Evolutionary conservation across 768 basidiomycete species (phyloP).

Genomic region (Boletus bicolor): DNA sequence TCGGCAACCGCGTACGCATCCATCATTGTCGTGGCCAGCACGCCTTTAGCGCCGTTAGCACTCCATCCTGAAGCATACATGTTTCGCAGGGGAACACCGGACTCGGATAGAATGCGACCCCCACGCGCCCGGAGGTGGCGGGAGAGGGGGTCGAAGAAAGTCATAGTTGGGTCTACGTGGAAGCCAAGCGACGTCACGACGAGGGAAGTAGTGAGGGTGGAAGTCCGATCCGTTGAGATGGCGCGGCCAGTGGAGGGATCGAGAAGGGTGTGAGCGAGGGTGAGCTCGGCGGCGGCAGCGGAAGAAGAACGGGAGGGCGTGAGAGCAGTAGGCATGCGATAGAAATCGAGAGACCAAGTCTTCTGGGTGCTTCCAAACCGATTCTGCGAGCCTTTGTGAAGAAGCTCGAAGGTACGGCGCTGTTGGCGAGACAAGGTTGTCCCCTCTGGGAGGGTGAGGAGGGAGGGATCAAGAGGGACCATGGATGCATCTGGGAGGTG

Average conservation of each 20-base stretch:
- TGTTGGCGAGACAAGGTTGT: constrained; percentile 57
- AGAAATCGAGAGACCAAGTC: constrained; percentile 83
- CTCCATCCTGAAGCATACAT: constrained; percentile 97
- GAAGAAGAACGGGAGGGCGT: constrained; percentile 17
- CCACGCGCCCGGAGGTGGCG: constrained; percentile 53
- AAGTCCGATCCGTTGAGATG: constrained; percentile 53
- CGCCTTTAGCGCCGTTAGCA: constrained; percentile 85
- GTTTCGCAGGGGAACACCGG: constrained; percentile 43
- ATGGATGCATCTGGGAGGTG: constrained; percentile 61
- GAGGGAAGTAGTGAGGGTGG: constrained; percentile 61
- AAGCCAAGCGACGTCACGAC: constrained; percentile 90
- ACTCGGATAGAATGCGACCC: constrained; percentile 46
- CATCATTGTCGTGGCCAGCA: constrained; percentile 91
- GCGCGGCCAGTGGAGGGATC: constrained; percentile 48
- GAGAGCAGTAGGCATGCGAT: constrained; percentile 62
- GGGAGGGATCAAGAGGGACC: constrained; percentile 50
- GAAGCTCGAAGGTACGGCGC: constrained; percentile 59
- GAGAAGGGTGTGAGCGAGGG: constrained; percentile 58
- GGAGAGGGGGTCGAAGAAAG: constrained; percentile 57
- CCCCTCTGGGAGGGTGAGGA: constrained; percentile 39
- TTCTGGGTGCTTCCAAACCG: constrained; percentile 49
- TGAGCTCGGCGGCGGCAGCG: constrained; percentile 39
- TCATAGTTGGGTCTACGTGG: constrained; percentile 56
- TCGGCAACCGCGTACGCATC: constrained; percentile 82
- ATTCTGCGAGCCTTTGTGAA: constrained; percentile 60